phyloP scores from a whole-genome alignment of 2,329 filamentous ascomycete genomes.

The Claviceps monticola region DNA sequence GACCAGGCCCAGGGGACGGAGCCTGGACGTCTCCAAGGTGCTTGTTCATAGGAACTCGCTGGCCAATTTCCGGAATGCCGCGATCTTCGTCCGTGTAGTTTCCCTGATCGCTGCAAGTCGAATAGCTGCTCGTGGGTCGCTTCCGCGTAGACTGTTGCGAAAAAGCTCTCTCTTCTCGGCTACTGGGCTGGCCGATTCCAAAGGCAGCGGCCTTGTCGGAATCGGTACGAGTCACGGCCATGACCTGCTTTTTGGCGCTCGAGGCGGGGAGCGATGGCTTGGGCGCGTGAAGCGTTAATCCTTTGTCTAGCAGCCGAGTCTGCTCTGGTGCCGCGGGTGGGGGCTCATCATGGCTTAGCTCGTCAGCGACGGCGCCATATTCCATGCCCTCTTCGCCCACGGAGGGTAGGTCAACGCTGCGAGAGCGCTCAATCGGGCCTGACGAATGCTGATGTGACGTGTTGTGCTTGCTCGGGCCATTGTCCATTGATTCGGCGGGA shows the following conservation, averaged over 20 bases:
- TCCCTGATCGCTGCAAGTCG: constrained; percentile 35
- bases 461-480: constrained; percentile 22
- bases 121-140: constrained; percentile 47
- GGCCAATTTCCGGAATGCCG: constrained; percentile 84
- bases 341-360: constrained; percentile 20
- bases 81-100: constrained; percentile 55
- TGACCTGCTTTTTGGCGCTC: constrained; percentile 72
- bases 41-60: constrained; percentile 85
- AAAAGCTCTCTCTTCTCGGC: constrained; percentile 33
- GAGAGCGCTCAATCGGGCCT: constrained; percentile 44
- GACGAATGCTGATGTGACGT: constrained; percentile 17
- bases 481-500: constrained; percentile 26
- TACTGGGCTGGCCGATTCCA: constrained; percentile 58
- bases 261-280: constrained; percentile 71
- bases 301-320: constrained; percentile 63
- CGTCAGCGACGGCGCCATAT: constrained; percentile 52
- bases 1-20: constrained; percentile 59
- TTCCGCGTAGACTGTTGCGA: constrained; percentile 43
- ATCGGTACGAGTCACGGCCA: constrained; percentile 78
- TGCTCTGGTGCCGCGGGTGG: constrained; percentile 45
- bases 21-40: constrained; percentile 93
- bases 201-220: constrained; percentile 76
- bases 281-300: constrained; percentile 78
- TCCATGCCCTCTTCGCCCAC: constrained; percentile 83
- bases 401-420: constrained; percentile 69